Conservation (phyloP, 306 rosid species). For the Gillenia trifoliata region DNA sequence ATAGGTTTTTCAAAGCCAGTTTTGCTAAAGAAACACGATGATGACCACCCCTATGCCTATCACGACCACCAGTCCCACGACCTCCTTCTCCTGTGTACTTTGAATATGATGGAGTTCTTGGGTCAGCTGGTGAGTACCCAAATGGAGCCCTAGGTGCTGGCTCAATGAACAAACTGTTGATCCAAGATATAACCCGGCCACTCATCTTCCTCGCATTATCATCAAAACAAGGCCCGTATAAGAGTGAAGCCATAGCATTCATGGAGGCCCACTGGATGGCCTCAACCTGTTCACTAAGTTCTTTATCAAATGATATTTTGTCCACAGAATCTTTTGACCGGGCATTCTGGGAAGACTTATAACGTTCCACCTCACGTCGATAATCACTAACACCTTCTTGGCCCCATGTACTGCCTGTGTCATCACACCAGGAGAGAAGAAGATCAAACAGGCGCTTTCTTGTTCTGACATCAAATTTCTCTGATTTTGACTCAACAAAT, state of each 20-base stretch:
- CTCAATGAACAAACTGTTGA: conserved; percentile 89
- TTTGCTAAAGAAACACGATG: conserved; percentile 89
- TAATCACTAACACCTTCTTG: conserved; percentile 88
- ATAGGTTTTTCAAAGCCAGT: conserved; percentile 86
- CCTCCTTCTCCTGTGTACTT: conserved; percentile 77
- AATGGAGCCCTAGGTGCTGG: conserved; percentile 94
- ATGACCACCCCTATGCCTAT: conserved; percentile 84
- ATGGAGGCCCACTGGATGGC: conserved; percentile 99
- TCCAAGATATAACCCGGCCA: conserved; percentile 96
- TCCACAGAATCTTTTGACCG: conserved; percentile 97
- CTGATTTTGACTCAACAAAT: conserved; percentile 93
- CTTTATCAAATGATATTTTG: conserved; percentile 93
- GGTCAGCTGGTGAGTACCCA: conserved; percentile 98
- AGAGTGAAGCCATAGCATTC: conserved; percentile 97
- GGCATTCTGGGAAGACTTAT: conserved; percentile 95
- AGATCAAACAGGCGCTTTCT: conserved; percentile 92
- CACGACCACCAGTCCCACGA: conserved; percentile 85
- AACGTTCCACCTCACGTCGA: conserved; percentile 96
- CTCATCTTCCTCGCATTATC: conserved; percentile 99
- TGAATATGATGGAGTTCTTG: conserved; percentile 96
- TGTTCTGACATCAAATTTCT: conserved; percentile 85
- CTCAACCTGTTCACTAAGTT: conserved; percentile 89
- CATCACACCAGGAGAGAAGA: conserved; percentile 96
- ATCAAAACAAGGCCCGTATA: conserved; percentile 98
- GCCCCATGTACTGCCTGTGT: conserved; percentile 70